Evolutionary conservation across 2,329 filamentous ascomycete species (phyloP).

Genomic region (Neurospora crassa): DNA sequence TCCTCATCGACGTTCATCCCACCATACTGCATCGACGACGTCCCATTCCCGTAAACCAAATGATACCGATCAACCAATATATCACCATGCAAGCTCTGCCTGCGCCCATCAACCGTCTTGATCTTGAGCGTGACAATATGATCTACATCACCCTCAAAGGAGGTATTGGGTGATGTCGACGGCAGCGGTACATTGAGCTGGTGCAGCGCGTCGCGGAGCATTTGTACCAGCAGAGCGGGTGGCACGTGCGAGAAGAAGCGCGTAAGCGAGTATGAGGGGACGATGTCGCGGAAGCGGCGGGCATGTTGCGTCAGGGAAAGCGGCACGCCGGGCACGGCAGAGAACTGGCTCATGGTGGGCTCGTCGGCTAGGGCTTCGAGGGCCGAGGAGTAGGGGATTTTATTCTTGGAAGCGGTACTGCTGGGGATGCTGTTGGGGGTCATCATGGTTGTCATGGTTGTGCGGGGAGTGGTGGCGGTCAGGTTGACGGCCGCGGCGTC

Average conservation of each 20-base stretch:
- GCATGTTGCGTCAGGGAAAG: constrained; percentile 83
- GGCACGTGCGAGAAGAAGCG: constrained; percentile 85
- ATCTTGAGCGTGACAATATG: constrained; percentile 59
- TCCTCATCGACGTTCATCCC: constrained; percentile 28
- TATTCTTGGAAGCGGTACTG: not conserved
- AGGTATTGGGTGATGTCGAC: constrained; percentile 25
- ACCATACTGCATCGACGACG: not conserved
- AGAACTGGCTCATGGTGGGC: constrained; percentile 80
- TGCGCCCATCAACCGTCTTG: constrained; percentile 61
- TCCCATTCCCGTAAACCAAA: constrained; percentile 23
- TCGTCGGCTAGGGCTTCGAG: constrained; percentile 70
- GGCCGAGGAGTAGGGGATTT: constrained; percentile 20
- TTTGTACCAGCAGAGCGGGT: constrained; percentile 63
- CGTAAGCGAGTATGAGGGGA: constrained; percentile 77
- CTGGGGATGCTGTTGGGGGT: not conserved
- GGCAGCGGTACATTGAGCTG: constrained; percentile 73
- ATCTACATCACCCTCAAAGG: constrained; percentile 29
- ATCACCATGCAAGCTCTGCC: constrained; percentile 65
- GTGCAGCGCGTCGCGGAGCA: constrained; percentile 73
- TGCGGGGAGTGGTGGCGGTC: constrained; percentile 8
- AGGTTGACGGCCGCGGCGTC: constrained; percentile 27
- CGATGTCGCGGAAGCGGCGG: constrained; percentile 79
- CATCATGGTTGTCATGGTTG: constrained; percentile 14
- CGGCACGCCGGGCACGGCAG: constrained; percentile 65
- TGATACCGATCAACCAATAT: constrained; percentile 60